Base-by-base conservation (phyloP, 768 basidiomycete species). In the Fomitopsis pulvina region DNA sequence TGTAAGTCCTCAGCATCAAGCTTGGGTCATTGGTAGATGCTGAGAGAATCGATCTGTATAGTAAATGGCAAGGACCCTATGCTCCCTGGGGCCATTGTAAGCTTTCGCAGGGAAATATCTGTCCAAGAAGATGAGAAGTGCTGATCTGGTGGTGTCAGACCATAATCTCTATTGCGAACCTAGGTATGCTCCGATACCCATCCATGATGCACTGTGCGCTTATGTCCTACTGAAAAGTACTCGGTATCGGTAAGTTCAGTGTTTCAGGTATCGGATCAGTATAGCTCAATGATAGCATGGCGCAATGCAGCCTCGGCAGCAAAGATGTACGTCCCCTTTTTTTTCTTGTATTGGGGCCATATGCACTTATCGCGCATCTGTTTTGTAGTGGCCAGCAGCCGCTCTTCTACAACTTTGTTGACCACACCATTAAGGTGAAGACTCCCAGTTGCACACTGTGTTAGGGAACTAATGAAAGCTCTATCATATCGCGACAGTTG, bases 401-500 rank as follows among this genome's bases (percentile, higher is more conserved):
- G 8, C 27, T 52, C 14, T 59, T 59, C 37, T 29, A 26, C 8
- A 22, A 52, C n/a, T 47, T 59, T n/a, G 47, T 54, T 41, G 39
- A 51, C 25, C 38, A 32, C 16, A 26, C 39, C 20, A 42, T 57
- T 25, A 53, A 49, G 44, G 53, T 48, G 26, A 12, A 30, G 18
- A 16, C 14, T 18, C 47, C 5, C 14, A 11, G 8, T 48, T 40
- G 16, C 6, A 18, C 5, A 34, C 16, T 34, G 22, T 47, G n/a
- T 7, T 28, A 4, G 34, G 8, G 12, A 12, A 10, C 41, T 30
- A 32, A 16, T 26, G 6, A 6, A 26, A 16, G 8, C 14, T 22
- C 26, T 3, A 27, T 25, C 16, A 5, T 29, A 20, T n/a, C 14
- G 2, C 2, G 11, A 6, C 27, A 59, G 57, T 25, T 59, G 16